Base-by-base conservation (phyloP, 192 early-diverging fungal genomes). In the Coemansia sp. region DNA sequence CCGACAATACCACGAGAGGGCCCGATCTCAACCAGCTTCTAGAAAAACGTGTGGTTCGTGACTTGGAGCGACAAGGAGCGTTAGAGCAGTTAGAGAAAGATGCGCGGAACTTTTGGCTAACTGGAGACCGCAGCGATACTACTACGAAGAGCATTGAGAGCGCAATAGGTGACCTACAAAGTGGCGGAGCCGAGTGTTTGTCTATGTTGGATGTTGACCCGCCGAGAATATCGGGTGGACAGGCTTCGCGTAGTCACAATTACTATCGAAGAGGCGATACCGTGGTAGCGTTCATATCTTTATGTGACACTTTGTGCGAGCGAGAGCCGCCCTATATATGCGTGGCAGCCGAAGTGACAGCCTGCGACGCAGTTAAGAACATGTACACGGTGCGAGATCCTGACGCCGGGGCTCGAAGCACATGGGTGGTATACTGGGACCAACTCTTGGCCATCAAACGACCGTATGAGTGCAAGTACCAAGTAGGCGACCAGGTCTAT, bases 391-490 rank as follows among this genome's bases (percentile, higher is more conserved):
- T 82, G n/a, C 49, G 67, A 2, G 80, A 82, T 26, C 32, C 67
- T 4, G 72, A 77, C 37, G 11, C 37, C 4, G 64, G 21, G 6
- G 44, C 38, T n/a, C 80, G 71, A 44, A 58, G 46, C 21, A 53
- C 53, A 32, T 82, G 80, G 80, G 75, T 63, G 10, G 75, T 73
- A 17, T 70, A 72, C 35, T 82, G 80, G 80, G 80, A 82, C 28
- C 80, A 82, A 68, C 30, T 82, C 3, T 63, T 82, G 42, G 61
- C 67, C 9, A 69, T 77, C 58, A 77, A 74, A 19, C 67, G 72
- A 28, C 66, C 80, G 10, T 72, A 77, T 53, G 80, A 82, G 63
- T 69, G 74, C 28, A 68, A 47, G 35, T 74, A 77, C 53, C 68
- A 72, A 14, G 46, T 46, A 7, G 80, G 75, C 47, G 80, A 82